These are phyloP conservation scores for Poa pratensis DNA, from an alignment of 176 grass and related monocot genomes.

Conservation along the genomic window DNA sequence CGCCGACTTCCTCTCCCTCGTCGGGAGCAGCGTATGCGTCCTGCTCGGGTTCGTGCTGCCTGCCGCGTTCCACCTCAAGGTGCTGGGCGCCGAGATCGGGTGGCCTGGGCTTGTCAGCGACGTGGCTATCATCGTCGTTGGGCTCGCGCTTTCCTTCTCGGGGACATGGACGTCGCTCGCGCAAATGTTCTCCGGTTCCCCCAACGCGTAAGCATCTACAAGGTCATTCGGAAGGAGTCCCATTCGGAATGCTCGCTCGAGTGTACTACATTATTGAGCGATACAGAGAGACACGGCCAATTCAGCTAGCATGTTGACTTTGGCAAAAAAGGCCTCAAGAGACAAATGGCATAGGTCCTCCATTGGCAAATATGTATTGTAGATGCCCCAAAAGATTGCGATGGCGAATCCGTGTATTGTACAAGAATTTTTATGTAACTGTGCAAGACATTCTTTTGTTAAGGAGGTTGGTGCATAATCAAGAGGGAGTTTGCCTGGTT, in stretches of 20 bases:
- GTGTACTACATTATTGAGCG: background rate
- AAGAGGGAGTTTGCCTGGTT: background rate
- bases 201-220: slow-evolving; percentile 38
- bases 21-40: slow-evolving; percentile 95
- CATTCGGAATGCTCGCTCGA: slow-evolving; percentile 5
- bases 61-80: slow-evolving; percentile 85
- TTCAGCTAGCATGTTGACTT: slow-evolving; percentile 32
- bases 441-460: slow-evolving; percentile 4
- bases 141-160: slow-evolving; percentile 57
- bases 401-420: background rate
- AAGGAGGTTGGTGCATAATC: background rate
- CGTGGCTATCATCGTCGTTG: slow-evolving; percentile 56
- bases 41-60: slow-evolving; percentile 90
- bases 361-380: background rate
- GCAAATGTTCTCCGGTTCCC: slow-evolving; percentile 63
- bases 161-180: slow-evolving; percentile 91
- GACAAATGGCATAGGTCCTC: background rate
- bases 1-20: slow-evolving; percentile 88
- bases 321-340: background rate
- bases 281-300: background rate
- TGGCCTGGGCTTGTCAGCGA: slow-evolving; percentile 48
- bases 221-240: background rate
- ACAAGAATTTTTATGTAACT: background rate
- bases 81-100: slow-evolving; percentile 60
- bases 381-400: background rate